Percentiles rank a stretch among this genome's conserved stretches.
phyloP scores from a whole-genome alignment of 1,139 yeast species.

The Zygosaccharomyces pseudobailii region DNA sequence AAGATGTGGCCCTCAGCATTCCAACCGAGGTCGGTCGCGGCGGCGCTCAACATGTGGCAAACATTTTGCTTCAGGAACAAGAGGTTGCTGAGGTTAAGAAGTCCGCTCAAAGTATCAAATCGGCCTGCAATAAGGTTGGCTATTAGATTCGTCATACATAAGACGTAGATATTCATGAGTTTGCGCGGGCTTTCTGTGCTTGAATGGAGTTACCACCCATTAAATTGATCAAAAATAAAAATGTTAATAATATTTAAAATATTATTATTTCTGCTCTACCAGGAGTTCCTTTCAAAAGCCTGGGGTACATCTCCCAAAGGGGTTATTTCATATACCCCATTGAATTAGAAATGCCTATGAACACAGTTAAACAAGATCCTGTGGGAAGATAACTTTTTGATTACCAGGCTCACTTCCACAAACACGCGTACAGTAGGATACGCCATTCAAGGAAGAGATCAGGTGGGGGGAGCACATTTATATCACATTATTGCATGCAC shows the following conservation, averaged over 20 bases:
- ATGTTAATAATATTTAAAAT: too few relatives aligned
- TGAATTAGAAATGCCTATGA: background rate
- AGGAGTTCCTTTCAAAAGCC: too few relatives aligned
- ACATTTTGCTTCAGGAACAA: conserved; percentile 5
- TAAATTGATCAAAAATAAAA: too few relatives aligned
- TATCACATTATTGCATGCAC: background rate
- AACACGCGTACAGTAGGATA: too few relatives aligned
- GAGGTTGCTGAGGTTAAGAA: conserved; percentile 4
- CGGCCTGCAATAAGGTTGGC: conserved; percentile 1
- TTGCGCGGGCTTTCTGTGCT: background rate
- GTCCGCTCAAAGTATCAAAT: conserved; percentile 6
- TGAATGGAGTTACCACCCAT: too few relatives aligned
- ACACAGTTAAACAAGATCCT: background rate
- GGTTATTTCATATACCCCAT: background rate
- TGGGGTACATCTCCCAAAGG: background rate
- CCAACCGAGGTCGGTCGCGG: conserved; percentile 6
- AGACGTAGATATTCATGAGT: background rate
- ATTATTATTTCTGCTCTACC: too few relatives aligned
- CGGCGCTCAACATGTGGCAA: conserved; percentile 9
- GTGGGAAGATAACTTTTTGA: too few relatives aligned
- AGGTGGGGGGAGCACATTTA: too few relatives aligned
- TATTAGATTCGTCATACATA: background rate
- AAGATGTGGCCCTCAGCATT: conserved; percentile 7
- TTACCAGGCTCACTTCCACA: too few relatives aligned
- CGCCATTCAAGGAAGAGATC: too few relatives aligned